phyloP scores from a whole-genome alignment of 2,329 filamentous ascomycete genomes.

The Talaromyces sp. region DNA sequence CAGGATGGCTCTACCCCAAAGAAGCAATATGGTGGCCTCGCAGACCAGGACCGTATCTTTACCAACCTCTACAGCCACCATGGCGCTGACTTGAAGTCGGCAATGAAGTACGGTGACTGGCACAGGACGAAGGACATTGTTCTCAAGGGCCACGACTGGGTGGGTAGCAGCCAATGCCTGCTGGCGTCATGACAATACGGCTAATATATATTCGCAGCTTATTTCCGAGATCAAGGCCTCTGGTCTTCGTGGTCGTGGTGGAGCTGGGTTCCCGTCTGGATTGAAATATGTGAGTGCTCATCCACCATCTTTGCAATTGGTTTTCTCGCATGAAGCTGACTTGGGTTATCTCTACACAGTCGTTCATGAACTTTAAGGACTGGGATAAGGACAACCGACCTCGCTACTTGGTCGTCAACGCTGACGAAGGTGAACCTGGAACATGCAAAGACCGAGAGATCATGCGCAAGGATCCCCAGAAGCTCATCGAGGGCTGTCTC shows the following conservation, averaged over 20 bases:
- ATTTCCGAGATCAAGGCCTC: slow-evolving; percentile 97
- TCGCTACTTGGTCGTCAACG: slow-evolving; percentile 95
- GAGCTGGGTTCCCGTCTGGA: slow-evolving; percentile 95
- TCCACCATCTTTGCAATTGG: too few species aligned
- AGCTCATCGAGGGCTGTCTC: slow-evolving; percentile 94
- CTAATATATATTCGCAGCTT: slow-evolving; percentile 50
- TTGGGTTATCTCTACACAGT: slow-evolving; percentile 48
- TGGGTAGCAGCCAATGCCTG: slow-evolving; percentile 21
- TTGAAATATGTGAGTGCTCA: slow-evolving; percentile 97
- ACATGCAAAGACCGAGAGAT: slow-evolving; percentile 99
- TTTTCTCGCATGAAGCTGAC: background rate
- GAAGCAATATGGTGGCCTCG: slow-evolving; percentile 74
- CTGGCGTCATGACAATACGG: background rate
- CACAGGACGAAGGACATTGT: slow-evolving; percentile 99
- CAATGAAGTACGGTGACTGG: slow-evolving; percentile 98
- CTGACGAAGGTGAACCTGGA: slow-evolving; percentile 96
- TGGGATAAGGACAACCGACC: slow-evolving; percentile 98
- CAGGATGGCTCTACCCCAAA: slow-evolving; percentile 59
- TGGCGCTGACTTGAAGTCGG: slow-evolving; percentile 83
- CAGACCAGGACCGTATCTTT: slow-evolving; percentile 97
- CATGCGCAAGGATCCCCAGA: slow-evolving; percentile 99
- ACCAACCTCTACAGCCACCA: slow-evolving; percentile 96
- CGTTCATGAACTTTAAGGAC: slow-evolving; percentile 99
- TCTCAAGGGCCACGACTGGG: slow-evolving; percentile 93
- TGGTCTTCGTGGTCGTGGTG: slow-evolving; percentile 88